Conservation (phyloP, 192 early-diverging fungal genomes). For the Backusella psychrophila region DNA sequence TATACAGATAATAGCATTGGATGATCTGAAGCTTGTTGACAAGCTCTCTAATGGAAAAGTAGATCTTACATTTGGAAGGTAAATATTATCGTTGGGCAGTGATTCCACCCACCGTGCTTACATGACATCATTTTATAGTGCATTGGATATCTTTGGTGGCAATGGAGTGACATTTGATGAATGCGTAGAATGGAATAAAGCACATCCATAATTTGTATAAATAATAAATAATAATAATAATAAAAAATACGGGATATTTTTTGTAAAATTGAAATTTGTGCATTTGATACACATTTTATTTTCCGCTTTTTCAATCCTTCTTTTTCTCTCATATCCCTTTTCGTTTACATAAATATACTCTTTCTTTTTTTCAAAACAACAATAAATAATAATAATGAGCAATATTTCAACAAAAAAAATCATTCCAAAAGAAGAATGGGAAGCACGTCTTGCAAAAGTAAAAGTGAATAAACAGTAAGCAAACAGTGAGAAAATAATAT, state of each 20-base stretch:
- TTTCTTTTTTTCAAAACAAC: not conserved
- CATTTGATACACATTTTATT: no score
- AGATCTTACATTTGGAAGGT: slow-evolving; percentile 93
- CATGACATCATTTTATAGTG: slow-evolving; percentile 43
- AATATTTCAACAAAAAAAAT: slow-evolving; percentile 47
- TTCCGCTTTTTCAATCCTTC: no score
- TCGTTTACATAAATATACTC: no score
- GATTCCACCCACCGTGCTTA: not conserved
- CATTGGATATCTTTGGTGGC: slow-evolving; percentile 98
- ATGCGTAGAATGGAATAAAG: slow-evolving; percentile 72
- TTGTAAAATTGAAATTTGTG: no score
- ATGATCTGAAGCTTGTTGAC: slow-evolving; percentile 80
- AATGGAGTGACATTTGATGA: slow-evolving; percentile 75
- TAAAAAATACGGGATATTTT: not conserved
- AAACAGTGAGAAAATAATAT: not conserved
- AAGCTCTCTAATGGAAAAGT: slow-evolving; percentile 77
- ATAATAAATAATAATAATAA: not conserved
- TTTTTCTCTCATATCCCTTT: no score
- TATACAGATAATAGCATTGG: slow-evolving; percentile 30
- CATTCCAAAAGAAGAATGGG: slow-evolving; percentile 80
- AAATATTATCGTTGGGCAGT: not conserved
- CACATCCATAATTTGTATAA: not conserved
- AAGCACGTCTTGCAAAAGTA: slow-evolving; percentile 76
- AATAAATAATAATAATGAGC: not conserved
- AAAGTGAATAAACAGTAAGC: slow-evolving; percentile 76